Percentiles rank a stretch among this genome's conserved stretches.
Conservation (phyloP, 2,329 filamentous ascomycete genomes). For the Cladobotryum mycophilum region DNA sequence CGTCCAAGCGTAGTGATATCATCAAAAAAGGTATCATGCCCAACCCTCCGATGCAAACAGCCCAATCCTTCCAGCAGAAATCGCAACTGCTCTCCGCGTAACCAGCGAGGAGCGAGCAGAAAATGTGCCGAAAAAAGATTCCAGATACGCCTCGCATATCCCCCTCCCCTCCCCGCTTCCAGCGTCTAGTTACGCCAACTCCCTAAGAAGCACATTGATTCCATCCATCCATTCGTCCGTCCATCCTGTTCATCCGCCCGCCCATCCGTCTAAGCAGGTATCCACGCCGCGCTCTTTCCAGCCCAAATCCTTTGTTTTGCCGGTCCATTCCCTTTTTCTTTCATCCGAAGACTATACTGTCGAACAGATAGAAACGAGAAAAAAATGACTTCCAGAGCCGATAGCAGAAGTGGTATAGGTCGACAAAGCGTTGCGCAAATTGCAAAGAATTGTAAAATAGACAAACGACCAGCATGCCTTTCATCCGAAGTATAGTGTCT, state of each 20-base stretch:
- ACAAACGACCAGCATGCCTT: constrained; percentile 13
- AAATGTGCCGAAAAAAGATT: constrained; percentile 13
- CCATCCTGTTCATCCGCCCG: neutral
- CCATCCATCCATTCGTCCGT: constrained; percentile 2
- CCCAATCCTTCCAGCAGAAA: constrained; percentile 20
- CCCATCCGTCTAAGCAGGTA: constrained; percentile 1
- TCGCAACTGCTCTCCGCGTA: constrained; percentile 19
- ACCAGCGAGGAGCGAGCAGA: constrained; percentile 9
- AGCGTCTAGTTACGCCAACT: constrained; percentile 6
- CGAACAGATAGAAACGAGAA: constrained; percentile 22
- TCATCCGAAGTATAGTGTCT: constrained; percentile 6
- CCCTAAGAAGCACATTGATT: constrained; percentile 4
- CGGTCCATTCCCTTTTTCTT: neutral
- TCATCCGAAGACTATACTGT: constrained; percentile 15
- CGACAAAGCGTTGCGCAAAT: constrained; percentile 18
- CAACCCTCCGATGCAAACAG: constrained; percentile 16
- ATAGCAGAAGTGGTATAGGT: constrained; percentile 23
- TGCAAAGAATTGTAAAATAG: constrained; percentile 16
- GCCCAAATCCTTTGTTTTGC: neutral
- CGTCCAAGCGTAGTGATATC: constrained; percentile 25
- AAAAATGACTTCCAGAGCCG: constrained; percentile 24
- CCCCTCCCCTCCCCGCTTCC: neutral
- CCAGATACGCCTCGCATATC: constrained; percentile 17
- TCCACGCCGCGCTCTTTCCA: neutral
- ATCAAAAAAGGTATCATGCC: constrained; percentile 30